phyloP scores from a whole-genome alignment of 2,329 filamentous ascomycete species.

The Didymella glomerata region DNA sequence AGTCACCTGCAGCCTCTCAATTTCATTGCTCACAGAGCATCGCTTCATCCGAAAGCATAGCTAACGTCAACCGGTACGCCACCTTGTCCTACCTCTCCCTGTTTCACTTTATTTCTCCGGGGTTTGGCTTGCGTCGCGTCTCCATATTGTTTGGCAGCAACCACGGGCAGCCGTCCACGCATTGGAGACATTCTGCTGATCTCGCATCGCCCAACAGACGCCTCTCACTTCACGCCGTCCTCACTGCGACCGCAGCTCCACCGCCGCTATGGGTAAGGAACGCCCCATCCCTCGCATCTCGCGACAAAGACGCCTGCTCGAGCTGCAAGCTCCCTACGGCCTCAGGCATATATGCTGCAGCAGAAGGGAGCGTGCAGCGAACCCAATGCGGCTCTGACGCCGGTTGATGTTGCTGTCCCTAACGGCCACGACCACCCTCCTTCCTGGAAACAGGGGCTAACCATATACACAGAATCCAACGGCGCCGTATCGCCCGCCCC shows the following conservation, averaged over 20 bases:
- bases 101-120: slow-evolving; percentile 47
- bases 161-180: slow-evolving; percentile 29
- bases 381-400: slow-evolving; percentile 24
- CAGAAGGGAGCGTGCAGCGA: slow-evolving; percentile 18
- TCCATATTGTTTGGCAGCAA: slow-evolving; percentile 41
- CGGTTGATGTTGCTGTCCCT: slow-evolving; percentile 25
- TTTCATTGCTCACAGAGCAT: slow-evolving; percentile 46
- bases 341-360: slow-evolving; percentile 23
- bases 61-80: slow-evolving; percentile 50
- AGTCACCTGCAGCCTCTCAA: slow-evolving; percentile 31
- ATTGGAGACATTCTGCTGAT: slow-evolving; percentile 34
- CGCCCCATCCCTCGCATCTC: slow-evolving; percentile 19
- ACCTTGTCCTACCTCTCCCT: slow-evolving; percentile 27
- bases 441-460: slow-evolving; percentile 39
- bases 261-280: slow-evolving; percentile 52
- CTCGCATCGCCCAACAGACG: slow-evolving; percentile 37
- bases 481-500: slow-evolving; percentile 54
- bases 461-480: slow-evolving; percentile 54
- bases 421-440: slow-evolving; percentile 17
- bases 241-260: slow-evolving; percentile 41
- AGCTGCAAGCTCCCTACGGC: slow-evolving; percentile 20
- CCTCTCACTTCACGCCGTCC: slow-evolving; percentile 44
- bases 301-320: slow-evolving; percentile 23
- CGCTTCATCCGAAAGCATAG: slow-evolving; percentile 47
- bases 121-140: slow-evolving; percentile 47